These are phyloP conservation scores for Ceratobasidium sp. DNA, from an alignment of 1,284 basidiomycete genomes.

Conservation along the genomic window DNA sequence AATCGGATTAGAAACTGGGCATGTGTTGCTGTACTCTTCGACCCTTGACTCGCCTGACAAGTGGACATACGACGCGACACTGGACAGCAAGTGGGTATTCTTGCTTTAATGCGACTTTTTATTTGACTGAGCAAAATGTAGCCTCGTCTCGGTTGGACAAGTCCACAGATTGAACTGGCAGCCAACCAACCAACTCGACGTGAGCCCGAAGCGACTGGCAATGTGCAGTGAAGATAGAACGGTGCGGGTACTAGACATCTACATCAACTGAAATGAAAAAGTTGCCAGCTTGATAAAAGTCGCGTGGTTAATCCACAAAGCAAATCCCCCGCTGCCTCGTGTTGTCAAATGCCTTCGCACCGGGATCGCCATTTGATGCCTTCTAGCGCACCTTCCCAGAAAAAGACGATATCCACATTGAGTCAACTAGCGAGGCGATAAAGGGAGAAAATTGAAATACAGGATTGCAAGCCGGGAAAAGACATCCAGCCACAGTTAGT, in stretches of 20 bases:
- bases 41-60: constrained; percentile 47
- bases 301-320: not conserved
- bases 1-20: constrained; percentile 74
- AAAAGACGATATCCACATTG: constrained; percentile 4
- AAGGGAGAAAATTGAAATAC: constrained; percentile 8
- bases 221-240: constrained; percentile 81
- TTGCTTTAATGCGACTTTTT: constrained; percentile 2
- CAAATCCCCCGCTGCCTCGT: constrained; percentile 5
- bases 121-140: constrained; percentile 48
- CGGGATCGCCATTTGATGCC: not conserved
- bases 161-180: constrained; percentile 75
- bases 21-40: constrained; percentile 64
- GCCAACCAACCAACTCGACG: constrained; percentile 49
- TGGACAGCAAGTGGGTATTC: constrained; percentile 62
- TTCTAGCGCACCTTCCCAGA: not conserved
- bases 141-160: constrained; percentile 70
- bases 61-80: constrained; percentile 60
- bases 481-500: constrained; percentile 15
- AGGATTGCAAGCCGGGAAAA: constrained; percentile 24
- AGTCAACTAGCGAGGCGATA: constrained; percentile 15
- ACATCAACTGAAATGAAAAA: constrained; percentile 45
- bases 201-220: constrained; percentile 52
- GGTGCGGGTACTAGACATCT: constrained; percentile 71
- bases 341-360: not conserved
- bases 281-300: not conserved